A percentile compares a stretch with the other conserved stretches of the same genome.
Conservation (phyloP, 495 filamentous ascomycete species). For the Xylaria palmicola region DNA sequence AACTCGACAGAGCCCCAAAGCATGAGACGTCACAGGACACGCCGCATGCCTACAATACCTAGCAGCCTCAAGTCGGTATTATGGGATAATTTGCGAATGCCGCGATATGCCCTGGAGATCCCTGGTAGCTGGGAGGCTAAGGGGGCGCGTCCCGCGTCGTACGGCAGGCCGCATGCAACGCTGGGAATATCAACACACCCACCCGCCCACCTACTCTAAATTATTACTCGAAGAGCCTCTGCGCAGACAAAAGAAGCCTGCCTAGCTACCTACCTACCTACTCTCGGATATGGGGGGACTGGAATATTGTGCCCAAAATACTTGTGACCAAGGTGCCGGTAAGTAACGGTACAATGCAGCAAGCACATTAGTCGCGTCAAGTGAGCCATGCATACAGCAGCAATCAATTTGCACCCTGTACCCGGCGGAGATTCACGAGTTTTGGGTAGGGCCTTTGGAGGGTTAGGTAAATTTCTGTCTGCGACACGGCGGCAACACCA, state of each 20-base stretch:
- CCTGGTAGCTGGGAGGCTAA: not conserved
- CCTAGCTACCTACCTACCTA: not conserved
- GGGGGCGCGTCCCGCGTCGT: not conserved
- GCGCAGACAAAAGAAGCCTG: not conserved
- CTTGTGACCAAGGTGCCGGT: constrained; percentile 10
- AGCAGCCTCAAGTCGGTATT: not conserved
- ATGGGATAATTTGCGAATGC: not conserved
- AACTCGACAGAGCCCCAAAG: not conserved
- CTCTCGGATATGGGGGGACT: not conserved
- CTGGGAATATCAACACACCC: not conserved
- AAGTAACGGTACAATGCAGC: not conserved
- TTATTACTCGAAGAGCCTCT: too few relatives aligned
- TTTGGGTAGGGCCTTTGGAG: too few relatives aligned
- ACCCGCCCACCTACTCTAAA: not conserved
- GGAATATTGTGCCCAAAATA: not conserved
- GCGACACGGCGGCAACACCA: too few relatives aligned
- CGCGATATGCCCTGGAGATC: not conserved
- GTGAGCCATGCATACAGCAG: not conserved
- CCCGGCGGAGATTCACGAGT: not conserved
- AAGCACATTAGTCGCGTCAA: not conserved
- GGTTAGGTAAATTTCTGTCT: too few relatives aligned
- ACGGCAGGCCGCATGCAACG: constrained; percentile 7
- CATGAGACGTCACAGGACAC: not conserved
- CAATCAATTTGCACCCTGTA: not conserved
- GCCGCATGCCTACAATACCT: not conserved